Evolutionary conservation across 1,284 basidiomycete genomes (phyloP).

Genomic region (Ceratobasidium sp.): DNA sequence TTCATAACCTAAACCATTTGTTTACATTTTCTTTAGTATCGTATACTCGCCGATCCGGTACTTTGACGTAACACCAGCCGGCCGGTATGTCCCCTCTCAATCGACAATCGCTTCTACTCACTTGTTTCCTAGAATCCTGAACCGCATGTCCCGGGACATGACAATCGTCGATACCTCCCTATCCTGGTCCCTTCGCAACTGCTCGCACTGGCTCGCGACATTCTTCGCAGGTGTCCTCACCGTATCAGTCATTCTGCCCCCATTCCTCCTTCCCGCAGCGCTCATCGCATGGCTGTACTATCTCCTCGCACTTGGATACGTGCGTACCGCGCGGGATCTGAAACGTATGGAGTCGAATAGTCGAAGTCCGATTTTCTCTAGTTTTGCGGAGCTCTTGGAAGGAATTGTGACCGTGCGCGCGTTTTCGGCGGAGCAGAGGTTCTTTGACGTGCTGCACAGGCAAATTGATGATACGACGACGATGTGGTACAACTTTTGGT

Average conservation of each 20-base stretch:
- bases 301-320: slow-evolving; percentile 75
- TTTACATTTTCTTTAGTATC: slow-evolving; percentile 1
- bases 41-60: slow-evolving; percentile 47
- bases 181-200: slow-evolving; percentile 75
- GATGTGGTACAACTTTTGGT: slow-evolving; percentile 49
- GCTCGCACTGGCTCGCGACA: slow-evolving; percentile 77
- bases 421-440: slow-evolving; percentile 84
- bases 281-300: slow-evolving; percentile 72
- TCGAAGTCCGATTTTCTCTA: slow-evolving; percentile 78
- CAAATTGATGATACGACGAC: slow-evolving; percentile 74
- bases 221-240: slow-evolving; percentile 77
- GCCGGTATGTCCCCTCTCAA: slow-evolving; percentile 34
- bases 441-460: slow-evolving; percentile 76
- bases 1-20: background rate
- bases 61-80: slow-evolving; percentile 53
- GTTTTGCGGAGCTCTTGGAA: slow-evolving; percentile 77
- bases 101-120: background rate
- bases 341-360: slow-evolving; percentile 82
- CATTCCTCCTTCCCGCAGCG: slow-evolving; percentile 77
- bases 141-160: slow-evolving; percentile 71
- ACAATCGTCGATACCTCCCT: slow-evolving; percentile 81
- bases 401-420: slow-evolving; percentile 90
- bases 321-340: slow-evolving; percentile 81
- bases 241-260: slow-evolving; percentile 73
- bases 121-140: slow-evolving; percentile 57